These are phyloP conservation scores for Phlyctochytrium arcticum DNA, from an alignment of 192 early-diverging fungal genomes.

Conservation along the genomic window DNA sequence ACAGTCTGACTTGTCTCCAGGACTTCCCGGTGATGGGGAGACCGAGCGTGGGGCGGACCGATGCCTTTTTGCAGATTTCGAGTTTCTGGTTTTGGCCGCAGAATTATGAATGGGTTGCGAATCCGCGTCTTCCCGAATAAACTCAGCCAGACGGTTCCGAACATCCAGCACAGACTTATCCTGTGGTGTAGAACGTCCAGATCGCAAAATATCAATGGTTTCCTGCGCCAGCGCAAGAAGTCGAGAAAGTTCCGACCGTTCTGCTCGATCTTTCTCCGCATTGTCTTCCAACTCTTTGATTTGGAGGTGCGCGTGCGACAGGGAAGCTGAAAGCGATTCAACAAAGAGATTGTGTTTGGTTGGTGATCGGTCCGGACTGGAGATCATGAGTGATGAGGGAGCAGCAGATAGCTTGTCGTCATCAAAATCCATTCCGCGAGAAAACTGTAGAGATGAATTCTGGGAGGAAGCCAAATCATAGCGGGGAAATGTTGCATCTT, in stretches of 20 bases:
- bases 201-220: conserved; percentile 25
- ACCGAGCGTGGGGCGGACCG: too few relatives aligned
- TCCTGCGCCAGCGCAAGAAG: conserved; percentile 36
- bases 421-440: not conserved
- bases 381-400: conserved; percentile 2
- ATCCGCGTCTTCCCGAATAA: too few relatives aligned
- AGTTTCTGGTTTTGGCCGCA: too few relatives aligned
- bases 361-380: conserved; percentile 19
- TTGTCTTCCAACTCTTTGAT: conserved; percentile 7
- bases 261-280: not conserved
- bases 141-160: too few relatives aligned
- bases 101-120: too few relatives aligned
- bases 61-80: too few relatives aligned
- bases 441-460: not conserved
- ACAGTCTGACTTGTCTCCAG: too few relatives aligned
- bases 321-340: conserved; percentile 17
- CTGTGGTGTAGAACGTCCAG: too few relatives aligned
- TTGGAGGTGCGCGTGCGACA: conserved; percentile 20
- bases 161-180: too few relatives aligned
- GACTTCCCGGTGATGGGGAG: too few relatives aligned
- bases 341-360: conserved; percentile 20
- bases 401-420: not conserved
- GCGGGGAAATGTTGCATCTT: not conserved
- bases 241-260: conserved; percentile 10
- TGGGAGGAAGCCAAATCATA: not conserved